Evolutionary conservation across 2,329 filamentous ascomycete genomes (phyloP).

Genomic region (Dendryphion nanum): DNA sequence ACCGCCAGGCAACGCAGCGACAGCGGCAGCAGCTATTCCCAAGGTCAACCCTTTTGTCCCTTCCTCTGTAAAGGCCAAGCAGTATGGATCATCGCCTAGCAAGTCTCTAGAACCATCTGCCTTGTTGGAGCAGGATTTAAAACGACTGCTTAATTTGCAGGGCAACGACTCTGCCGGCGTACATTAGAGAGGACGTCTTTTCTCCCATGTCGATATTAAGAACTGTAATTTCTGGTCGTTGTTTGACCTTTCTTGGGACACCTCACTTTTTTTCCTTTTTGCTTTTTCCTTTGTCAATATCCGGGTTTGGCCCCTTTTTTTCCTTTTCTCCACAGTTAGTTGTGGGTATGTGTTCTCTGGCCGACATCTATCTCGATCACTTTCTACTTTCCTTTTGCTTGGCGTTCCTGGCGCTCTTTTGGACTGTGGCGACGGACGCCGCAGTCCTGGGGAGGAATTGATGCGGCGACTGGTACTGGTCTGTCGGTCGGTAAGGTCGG

Average conservation of each 20-base stretch:
- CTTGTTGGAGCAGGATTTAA: conserved; percentile 36
- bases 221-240: no score
- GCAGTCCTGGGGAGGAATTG: no score
- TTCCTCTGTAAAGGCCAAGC: conserved; percentile 36
- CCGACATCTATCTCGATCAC: conserved; percentile 11
- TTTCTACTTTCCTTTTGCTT: conserved; percentile 8
- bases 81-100: conserved; percentile 10
- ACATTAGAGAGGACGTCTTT: conserved; percentile 15
- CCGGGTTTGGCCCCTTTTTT: conserved; percentile 2
- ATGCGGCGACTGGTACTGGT: no score
- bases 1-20: conserved; percentile 8
- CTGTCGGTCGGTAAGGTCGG: no score
- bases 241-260: conserved; percentile 6
- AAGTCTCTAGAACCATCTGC: conserved; percentile 17
- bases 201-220: no score
- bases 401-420: conserved; percentile 3
- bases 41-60: conserved; percentile 26
- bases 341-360: conserved; percentile 18
- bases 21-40: neutral
- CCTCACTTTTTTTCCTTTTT: conserved; percentile 7
- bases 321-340: conserved; percentile 24
- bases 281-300: conserved; percentile 11
- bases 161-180: conserved; percentile 20
- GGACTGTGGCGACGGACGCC: neutral
- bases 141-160: conserved; percentile 35